Evolutionary conservation across 768 basidiomycete species (phyloP), one percentile per base, ranked within the genome.

Genomic region (Mycena rebaudengoi): DNA sequence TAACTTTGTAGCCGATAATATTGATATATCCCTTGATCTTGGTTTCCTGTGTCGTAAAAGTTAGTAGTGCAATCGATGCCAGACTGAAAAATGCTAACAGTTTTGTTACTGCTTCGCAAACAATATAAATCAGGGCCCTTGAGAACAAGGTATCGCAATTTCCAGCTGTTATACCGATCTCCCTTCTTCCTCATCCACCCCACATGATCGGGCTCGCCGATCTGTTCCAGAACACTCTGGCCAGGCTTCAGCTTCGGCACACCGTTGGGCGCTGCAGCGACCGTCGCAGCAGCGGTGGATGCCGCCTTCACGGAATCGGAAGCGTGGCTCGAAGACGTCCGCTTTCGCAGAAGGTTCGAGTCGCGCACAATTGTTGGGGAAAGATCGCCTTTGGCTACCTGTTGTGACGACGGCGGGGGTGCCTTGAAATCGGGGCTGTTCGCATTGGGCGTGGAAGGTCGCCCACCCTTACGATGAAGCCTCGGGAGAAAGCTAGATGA

Each of bases 111-210:
- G 71, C 80, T 91, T 77, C 86, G 88, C 75, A 99, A 75, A 71
- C 89, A 92, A 75, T 99, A 99, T 40, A 99, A 70, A 78, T 98
- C 91, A 0, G 90, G 85, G 0, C 96, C 98, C 77, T 98, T 96
- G 73, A 99, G 86, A 30, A 98, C 87, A 70, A 97, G 94, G 79
- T 92, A 99, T 44, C 97, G 82, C 64, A 83, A 71, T 80, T 98
- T 98, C 98, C 98, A 99, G 20, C 85, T 82, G 69, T 94, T 96
- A 75, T 98, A 98, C 66, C 90, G 82, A 46, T 98, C 98, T 1
- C 94, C 94, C 80, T 90, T 94, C 86, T 99, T 99, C 73, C 92
- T 86, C 91, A 99, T 91, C 91, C 94, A 98, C 7, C 98, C 98
- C 30, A 84, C 82, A 74, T 93, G 89, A 78, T 99, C 98, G 16